Conservation (phyloP, 768 basidiomycete genomes). For the Suillus bovinus region DNA sequence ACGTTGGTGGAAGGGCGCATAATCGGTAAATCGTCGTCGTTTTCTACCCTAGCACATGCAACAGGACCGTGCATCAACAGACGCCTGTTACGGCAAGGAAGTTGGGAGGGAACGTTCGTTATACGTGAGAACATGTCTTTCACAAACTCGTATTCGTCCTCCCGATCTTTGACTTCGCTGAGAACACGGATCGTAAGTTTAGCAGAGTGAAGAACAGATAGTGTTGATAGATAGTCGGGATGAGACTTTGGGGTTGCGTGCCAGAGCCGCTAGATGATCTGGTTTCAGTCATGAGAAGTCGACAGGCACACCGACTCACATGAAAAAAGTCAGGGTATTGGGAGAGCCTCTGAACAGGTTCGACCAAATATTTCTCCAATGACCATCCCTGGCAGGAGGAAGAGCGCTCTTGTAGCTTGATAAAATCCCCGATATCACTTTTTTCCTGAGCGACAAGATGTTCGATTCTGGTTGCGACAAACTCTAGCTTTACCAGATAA, state of each 20-base stretch:
- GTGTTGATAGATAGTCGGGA: conserved; percentile 66
- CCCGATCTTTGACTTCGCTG: conserved; percentile 81
- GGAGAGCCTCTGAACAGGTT: conserved; percentile 73
- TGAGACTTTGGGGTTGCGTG: conserved; percentile 70
- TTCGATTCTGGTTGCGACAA: conserved; percentile 54
- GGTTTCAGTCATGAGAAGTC: conserved; percentile 8
- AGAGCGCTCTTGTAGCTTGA: conserved; percentile 61
- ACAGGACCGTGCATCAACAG: conserved; percentile 70
- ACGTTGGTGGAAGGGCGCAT: conserved; percentile 17
- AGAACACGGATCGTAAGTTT: conserved; percentile 75
- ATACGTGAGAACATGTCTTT: conserved; percentile 62
- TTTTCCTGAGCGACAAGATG: conserved; percentile 46
- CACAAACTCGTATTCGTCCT: conserved; percentile 82
- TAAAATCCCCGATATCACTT: conserved; percentile 84
- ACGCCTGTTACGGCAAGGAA: conserved; percentile 74
- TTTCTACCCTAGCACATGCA: conserved; percentile 39
- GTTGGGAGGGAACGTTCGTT: conserved; percentile 52
- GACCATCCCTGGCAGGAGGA: conserved; percentile 60
- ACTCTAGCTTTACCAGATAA: conserved; percentile 74
- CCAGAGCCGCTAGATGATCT: conserved; percentile 57
- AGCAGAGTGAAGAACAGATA: conserved; percentile 64
- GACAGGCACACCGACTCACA: conserved; percentile 43
- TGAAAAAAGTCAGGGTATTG: conserved; percentile 73
- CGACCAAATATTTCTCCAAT: conserved; percentile 66
- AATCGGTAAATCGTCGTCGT: conserved; percentile 22